Evolutionary conservation across 1,284 basidiomycete species (phyloP), one percentile per base, ranked within the genome.

Genomic region (Sparassis latifolia): DNA sequence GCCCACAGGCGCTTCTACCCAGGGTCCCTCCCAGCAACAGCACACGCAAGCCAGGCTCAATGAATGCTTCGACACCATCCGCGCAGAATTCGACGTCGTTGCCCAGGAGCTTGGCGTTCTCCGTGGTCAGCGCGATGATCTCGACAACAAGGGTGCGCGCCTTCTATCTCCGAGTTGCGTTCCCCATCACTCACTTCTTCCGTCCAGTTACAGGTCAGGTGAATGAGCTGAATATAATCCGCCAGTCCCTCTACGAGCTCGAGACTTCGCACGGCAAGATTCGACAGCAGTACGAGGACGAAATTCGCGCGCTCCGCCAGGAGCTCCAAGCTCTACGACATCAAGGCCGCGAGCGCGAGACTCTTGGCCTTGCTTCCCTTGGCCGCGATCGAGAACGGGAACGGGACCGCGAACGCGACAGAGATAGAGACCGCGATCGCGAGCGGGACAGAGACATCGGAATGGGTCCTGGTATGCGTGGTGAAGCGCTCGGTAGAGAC

Each of bases 101-200:
- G 74, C 81, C 10, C 75, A 78, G 53, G 93, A 97, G 66, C 74
- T 88, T 47, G 73, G 70, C 27, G 64, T 80, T 31, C 75, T 90
- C 62, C 82, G 91, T 55, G 76, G 71, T 35, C 91, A 96, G 70
- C 75, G 91, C 50, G 94, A 97, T 62, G 94, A 97, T 55, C 90
- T 87, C 66, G 94, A 97, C 68, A 76, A 77, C 12, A 92, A 94
- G 76, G 78, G 93, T 93, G 58, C 54, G 80, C 68, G 38, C 35
- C 40, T 46, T 43, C 48, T 39, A 48, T 32, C 48, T 41, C 52
- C 46, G 43, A 27, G 28, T n/a, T 47, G 44, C 29, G 45, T 33
- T 37, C 45, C 10, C 46, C 4, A 7, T 47, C 30, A 42, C 37
- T 39, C 27, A 31, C 10, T 32, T 48, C 41, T 47, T 43, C 12